Base-by-base conservation (phyloP, 495 filamentous ascomycete genomes). In the Penicillium dipodomyicola region DNA sequence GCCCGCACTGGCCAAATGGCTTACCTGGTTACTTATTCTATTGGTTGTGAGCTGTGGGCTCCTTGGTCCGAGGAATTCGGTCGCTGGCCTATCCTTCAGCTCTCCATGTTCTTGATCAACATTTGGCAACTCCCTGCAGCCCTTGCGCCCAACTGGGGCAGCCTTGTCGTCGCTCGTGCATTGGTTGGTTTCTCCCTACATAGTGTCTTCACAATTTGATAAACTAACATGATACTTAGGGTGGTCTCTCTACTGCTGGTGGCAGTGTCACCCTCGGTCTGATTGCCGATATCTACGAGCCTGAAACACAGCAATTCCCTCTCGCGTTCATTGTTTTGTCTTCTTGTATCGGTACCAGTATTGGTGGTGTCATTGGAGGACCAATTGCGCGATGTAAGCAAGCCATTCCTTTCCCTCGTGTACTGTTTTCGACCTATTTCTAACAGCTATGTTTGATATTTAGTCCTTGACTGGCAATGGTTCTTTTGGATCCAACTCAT, bases 41-140 rank as follows among this genome's bases (percentile, higher is more conserved):
- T 92, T 66, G 88, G 88, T 5, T 91, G 87, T 65, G 88, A 90
- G 67, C 73, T 92, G 4, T 92, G 87, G 87, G 88, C 88, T 2
- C 88, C 88, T 0, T 91, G 88, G 87, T 84, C 79, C 49, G 88
- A 92, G 68, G 88, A 91, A 63, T 76, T 87, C 45, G 88, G 88
- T 33, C 83, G 88, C 54, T 86, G 84, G 75, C 83, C 82, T 2
- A 79, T 90, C 58, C 71, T 90, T 27, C 88, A 91, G 75, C 72
- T 84, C 44, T 86, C 81, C 35, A 75, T 91, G 57, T 77, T 83
- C 39, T 67, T 92, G 19, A 84, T 89, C 63, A 91, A 91, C 69
- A 77, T 91, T 54, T 90, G 82, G 80, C 83, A 87, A 63, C 70
- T 91, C 25, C 87, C 86, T 9, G 82, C 84, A 35, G 87, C 78